phyloP scores from a whole-genome alignment of 257 asterid genomes.

The Apocynum venetum region DNA sequence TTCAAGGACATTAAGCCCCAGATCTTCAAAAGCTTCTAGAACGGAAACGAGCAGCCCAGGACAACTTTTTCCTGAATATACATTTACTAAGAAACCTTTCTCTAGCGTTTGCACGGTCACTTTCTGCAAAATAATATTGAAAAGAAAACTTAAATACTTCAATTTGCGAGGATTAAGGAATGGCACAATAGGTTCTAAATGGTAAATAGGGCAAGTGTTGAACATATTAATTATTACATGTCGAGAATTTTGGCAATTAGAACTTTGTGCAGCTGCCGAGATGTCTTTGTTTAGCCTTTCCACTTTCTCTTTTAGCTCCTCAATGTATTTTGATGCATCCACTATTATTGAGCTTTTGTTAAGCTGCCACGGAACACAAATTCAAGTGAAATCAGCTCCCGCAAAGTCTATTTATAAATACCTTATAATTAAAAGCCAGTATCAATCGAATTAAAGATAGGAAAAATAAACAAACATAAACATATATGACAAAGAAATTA shows the following conservation, averaged over 20 bases:
- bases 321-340: conserved; percentile 74
- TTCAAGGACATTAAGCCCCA: conserved; percentile 73
- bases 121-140: conserved; percentile 32
- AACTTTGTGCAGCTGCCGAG: conserved; percentile 33
- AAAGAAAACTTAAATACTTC: too few species aligned
- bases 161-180: too few species aligned
- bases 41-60: conserved; percentile 71
- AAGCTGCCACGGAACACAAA: conserved; percentile 35
- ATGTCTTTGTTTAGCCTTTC: conserved; percentile 58
- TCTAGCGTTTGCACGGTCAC: conserved; percentile 82
- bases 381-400: neutral
- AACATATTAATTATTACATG: conserved; percentile 35
- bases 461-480: too few species aligned
- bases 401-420: too few species aligned
- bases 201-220: too few species aligned
- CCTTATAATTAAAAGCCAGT: too few species aligned
- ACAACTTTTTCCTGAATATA: conserved; percentile 51
- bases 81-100: conserved; percentile 69
- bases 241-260: conserved; percentile 32
- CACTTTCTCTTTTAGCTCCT: conserved; percentile 70
- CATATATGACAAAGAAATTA: neutral
- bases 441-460: too few species aligned
- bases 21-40: conserved; percentile 69
- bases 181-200: too few species aligned
- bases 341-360: conserved; percentile 62